Evolutionary conservation across 441 rosid genomes (phyloP).

Genomic region (Arabidopsis hybrid): DNA sequence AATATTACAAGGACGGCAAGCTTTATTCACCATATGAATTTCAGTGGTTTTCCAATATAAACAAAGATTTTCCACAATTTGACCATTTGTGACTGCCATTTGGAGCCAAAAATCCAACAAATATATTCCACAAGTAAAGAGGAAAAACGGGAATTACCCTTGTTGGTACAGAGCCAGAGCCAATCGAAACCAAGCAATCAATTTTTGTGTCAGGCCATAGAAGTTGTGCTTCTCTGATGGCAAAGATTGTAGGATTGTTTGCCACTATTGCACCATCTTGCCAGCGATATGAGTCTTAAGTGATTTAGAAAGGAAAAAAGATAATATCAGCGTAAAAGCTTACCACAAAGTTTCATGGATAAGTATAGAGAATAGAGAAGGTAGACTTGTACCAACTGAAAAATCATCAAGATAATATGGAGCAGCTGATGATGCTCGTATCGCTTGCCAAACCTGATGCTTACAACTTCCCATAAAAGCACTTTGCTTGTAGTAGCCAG

Average conservation of each 20-base stretch:
- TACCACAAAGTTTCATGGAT: slow-evolving; percentile 11
- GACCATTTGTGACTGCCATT: slow-evolving; percentile 4
- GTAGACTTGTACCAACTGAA: slow-evolving; percentile 73
- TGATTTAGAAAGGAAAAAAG: slow-evolving; percentile 19
- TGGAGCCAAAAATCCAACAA: slow-evolving; percentile 13
- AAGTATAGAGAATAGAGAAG: slow-evolving; percentile 25
- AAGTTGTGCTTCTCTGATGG: slow-evolving; percentile 98
- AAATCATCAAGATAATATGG: slow-evolving; percentile 99
- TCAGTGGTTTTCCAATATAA: slow-evolving; percentile 7
- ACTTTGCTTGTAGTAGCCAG: slow-evolving; percentile 81
- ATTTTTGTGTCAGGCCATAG: slow-evolving; percentile 99
- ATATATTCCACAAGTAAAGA: neutral
- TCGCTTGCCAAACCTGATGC: slow-evolving; percentile 96
- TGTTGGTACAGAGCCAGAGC: slow-evolving; percentile 96
- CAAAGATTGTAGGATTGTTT: slow-evolving; percentile 91
- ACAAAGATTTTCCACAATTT: slow-evolving; percentile 13
- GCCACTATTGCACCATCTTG: slow-evolving; percentile 99
- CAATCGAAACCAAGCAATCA: slow-evolving; percentile 94
- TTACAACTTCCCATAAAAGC: slow-evolving; percentile 98
- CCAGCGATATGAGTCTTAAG: slow-evolving; percentile 84
- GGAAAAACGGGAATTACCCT: slow-evolving; percentile 59
- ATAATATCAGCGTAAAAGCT: slow-evolving; percentile 19
- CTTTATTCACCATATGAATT: neutral
- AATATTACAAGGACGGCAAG: slow-evolving; percentile 7
- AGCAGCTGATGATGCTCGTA: slow-evolving; percentile 99